A percentile compares a stretch with the other conserved stretches of the same genome.
phyloP scores from a whole-genome alignment of 257 asterid species.

The Lithospermum erythrorhizon region DNA sequence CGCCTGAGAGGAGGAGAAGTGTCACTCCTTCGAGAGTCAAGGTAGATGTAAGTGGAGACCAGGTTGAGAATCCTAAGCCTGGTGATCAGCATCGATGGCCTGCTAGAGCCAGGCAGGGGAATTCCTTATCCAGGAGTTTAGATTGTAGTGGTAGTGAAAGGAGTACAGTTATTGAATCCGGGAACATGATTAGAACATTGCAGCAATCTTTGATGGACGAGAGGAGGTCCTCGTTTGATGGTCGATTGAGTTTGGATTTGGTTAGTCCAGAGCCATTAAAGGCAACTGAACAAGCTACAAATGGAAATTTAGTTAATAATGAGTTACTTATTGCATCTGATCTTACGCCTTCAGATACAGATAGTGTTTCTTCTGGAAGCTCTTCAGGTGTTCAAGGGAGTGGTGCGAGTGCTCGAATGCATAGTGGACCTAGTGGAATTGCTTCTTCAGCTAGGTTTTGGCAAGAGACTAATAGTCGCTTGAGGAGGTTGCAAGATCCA shows the following conservation, averaged over 20 bases:
- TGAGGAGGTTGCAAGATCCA: conserved; percentile 87
- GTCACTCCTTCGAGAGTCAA: conserved; percentile 52
- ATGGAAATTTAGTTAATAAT: conserved; percentile 34
- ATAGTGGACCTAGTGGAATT: conserved; percentile 51
- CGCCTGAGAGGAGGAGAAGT: conserved; percentile 67
- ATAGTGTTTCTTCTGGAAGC: conserved; percentile 93
- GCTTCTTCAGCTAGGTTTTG: conserved; percentile 75
- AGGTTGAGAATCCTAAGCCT: conserved; percentile 51
- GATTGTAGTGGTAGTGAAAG: conserved; percentile 44
- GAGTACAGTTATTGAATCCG: conserved; percentile 53
- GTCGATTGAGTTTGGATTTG: conserved; percentile 58
- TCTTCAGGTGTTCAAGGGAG: conserved; percentile 68
- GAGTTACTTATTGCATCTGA: conserved; percentile 46
- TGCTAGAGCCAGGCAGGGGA: conserved; percentile 41
- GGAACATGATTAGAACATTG: conserved; percentile 30
- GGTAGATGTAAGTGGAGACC: conserved; percentile 56
- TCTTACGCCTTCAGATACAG: conserved; percentile 73
- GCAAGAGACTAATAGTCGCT: conserved; percentile 87
- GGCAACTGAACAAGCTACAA: conserved; percentile 22
- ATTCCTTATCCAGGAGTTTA: conserved; percentile 58
- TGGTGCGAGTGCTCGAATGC: conserved; percentile 24
- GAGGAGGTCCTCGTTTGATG: conserved; percentile 58
- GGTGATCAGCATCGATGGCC: conserved; percentile 90
- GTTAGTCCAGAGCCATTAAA: conserved; percentile 44
- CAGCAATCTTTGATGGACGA: conserved; percentile 63